These are phyloP conservation scores for Fistulinella prunicolor DNA, from an alignment of 768 basidiomycete genomes.

Conservation along the genomic window DNA sequence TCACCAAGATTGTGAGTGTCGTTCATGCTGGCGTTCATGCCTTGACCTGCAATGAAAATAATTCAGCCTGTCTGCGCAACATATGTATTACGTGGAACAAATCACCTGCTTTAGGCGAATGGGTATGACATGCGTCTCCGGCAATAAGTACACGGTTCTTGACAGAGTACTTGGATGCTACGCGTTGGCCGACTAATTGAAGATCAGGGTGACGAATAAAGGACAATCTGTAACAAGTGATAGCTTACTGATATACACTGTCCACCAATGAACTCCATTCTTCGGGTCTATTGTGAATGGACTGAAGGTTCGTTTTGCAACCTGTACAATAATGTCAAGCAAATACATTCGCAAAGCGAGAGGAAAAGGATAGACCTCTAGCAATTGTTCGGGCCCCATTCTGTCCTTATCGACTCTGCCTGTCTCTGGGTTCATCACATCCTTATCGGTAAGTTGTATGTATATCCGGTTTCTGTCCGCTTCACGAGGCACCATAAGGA, in stretches of 20 bases:
- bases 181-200: conserved; percentile 49
- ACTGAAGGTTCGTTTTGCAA: conserved; percentile 38
- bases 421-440: conserved; percentile 35
- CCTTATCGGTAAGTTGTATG: conserved; percentile 45
- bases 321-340: conserved; percentile 17
- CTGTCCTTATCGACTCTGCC: conserved; percentile 41
- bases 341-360: not conserved
- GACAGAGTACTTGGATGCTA: conserved; percentile 48
- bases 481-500: conserved; percentile 53
- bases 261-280: conserved; percentile 46
- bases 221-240: not conserved
- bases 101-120: conserved; percentile 42
- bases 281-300: conserved; percentile 35
- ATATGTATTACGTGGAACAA: not conserved
- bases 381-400: conserved; percentile 38
- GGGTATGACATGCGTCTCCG: conserved; percentile 52
- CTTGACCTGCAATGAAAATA: conserved; percentile 49
- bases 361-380: conserved; percentile 36
- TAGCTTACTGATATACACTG: conserved; percentile 44
- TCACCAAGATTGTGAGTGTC: conserved; percentile 51
- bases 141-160: conserved; percentile 53
- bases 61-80: conserved; percentile 5
- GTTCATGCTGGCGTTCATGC: conserved; percentile 53
- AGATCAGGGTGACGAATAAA: not conserved
- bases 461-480: conserved; percentile 48